A percentile compares a stretch with the other conserved stretches of the same genome.
Evolutionary conservation across 208 protist genomes (phyloP).

Genomic region (Herpetomonas samuelpessoai): DNA sequence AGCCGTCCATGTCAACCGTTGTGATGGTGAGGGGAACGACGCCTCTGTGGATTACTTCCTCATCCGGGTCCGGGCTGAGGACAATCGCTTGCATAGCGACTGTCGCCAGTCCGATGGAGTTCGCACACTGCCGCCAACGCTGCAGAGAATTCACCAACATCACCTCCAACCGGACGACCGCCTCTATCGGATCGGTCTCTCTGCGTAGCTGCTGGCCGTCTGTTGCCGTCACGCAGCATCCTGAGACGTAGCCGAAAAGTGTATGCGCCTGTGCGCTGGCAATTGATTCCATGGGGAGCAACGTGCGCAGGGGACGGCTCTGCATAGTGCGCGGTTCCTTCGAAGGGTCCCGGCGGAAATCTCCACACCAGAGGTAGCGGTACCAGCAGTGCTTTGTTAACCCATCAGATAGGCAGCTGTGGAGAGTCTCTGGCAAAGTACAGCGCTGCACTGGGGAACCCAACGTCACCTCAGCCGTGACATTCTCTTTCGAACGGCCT

Average conservation of each 20-base stretch:
- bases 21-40: not conserved
- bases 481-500: too few relatives aligned
- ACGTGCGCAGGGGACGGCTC: constrained; percentile 29
- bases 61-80: not conserved
- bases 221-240: not conserved
- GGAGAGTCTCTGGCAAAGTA: too few relatives aligned
- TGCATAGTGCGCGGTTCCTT: constrained; percentile 16
- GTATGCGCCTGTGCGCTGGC: constrained; percentile 6
- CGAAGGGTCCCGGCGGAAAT: constrained; percentile 18
- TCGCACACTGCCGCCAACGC: not conserved
- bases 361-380: constrained; percentile 27
- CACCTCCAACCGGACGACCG: not conserved
- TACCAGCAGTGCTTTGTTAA: constrained; percentile 19
- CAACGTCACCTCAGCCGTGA: too few relatives aligned
- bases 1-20: too few relatives aligned
- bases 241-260: constrained; percentile 10
- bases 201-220: not conserved
- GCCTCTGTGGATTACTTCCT: not conserved
- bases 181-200: not conserved
- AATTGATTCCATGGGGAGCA: constrained; percentile 35
- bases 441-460: too few relatives aligned
- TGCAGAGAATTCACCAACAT: not conserved
- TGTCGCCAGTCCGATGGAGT: not conserved
- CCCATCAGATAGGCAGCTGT: too few relatives aligned
- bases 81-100: not conserved